Conservation (phyloP, 2,329 filamentous ascomycete species). For the Capronia coronata region DNA sequence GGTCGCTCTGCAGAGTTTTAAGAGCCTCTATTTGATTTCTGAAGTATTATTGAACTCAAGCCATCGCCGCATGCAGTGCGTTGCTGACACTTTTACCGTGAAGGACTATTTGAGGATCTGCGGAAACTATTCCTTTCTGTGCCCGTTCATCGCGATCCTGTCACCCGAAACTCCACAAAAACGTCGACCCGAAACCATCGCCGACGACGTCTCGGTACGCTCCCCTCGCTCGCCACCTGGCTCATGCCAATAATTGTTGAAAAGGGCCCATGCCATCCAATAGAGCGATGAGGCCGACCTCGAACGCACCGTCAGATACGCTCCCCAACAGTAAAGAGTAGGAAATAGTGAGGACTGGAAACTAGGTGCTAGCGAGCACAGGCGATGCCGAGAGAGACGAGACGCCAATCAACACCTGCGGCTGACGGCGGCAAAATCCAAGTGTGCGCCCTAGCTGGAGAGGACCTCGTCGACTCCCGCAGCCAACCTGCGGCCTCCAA, state of each 20-base stretch:
- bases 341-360: constrained; percentile 3
- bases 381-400: no score
- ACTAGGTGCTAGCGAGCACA: no score
- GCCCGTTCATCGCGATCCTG: not conserved
- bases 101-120: not conserved
- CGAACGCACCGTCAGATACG: constrained; percentile 7
- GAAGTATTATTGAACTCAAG: not conserved
- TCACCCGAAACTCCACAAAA: not conserved
- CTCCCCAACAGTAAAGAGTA: constrained; percentile 5
- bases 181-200: not conserved
- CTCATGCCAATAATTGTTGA: constrained; percentile 7
- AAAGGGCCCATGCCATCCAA: constrained; percentile 18
- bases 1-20: no score
- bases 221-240: constrained; percentile 5
- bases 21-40: no score
- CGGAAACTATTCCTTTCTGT: not conserved
- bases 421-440: constrained; percentile 13
- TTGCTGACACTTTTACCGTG: not conserved
- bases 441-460: not conserved
- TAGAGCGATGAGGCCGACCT: constrained; percentile 10
- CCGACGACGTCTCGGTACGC: not conserved
- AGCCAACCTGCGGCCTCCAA: not conserved
- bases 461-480: not conserved
- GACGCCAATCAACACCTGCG: constrained; percentile 8
- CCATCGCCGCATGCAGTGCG: no score